These are phyloP conservation scores for Murraya koenigii DNA, from an alignment of 345 rosid genomes.

Conservation along the genomic window DNA sequence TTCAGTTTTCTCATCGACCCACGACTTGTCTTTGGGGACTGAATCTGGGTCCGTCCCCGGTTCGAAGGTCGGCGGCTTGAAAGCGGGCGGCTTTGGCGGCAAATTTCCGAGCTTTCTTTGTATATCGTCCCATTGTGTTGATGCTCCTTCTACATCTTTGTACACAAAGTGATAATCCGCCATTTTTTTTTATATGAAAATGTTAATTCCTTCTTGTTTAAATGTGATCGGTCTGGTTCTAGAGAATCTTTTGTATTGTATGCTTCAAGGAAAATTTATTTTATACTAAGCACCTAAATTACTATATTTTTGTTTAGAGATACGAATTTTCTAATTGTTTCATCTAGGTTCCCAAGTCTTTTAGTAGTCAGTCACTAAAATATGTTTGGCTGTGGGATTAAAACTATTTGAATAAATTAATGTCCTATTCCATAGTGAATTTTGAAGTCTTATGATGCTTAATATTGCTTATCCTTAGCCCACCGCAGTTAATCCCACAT, in stretches of 20 bases:
- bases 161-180: constrained; percentile 92
- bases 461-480: too few species aligned
- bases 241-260: background rate
- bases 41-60: constrained; percentile 67
- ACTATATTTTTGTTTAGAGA: background rate
- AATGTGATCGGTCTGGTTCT: background rate
- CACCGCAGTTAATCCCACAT: too few species aligned
- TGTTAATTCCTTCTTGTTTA: background rate
- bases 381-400: too few species aligned
- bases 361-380: background rate
- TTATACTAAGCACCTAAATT: background rate
- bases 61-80: constrained; percentile 80
- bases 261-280: too few species aligned
- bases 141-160: constrained; percentile 93
- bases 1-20: constrained; percentile 69
- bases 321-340: background rate
- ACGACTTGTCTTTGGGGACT: constrained; percentile 71
- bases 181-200: constrained; percentile 32
- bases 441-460: too few species aligned
- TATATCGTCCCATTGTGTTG: constrained; percentile 99
- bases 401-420: too few species aligned
- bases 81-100: constrained; percentile 75
- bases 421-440: too few species aligned
- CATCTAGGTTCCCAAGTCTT: background rate
- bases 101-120: constrained; percentile 94